phyloP scores from a whole-genome alignment of 1,139 yeast genomes.

The Lodderomyces beijingensis region DNA sequence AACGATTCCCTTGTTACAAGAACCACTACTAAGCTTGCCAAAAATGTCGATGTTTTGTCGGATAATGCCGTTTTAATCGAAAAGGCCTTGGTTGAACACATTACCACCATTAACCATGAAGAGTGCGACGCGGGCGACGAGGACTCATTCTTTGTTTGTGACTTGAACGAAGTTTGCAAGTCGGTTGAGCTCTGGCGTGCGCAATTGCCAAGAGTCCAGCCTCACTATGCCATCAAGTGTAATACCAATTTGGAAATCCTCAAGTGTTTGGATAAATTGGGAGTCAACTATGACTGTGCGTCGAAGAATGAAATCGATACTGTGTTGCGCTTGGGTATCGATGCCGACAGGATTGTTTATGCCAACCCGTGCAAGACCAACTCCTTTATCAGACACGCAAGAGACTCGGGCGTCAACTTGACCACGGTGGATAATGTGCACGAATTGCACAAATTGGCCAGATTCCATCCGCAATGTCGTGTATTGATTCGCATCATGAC shows the following conservation, averaged over 20 bases:
- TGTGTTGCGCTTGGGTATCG: constrained; percentile 58
- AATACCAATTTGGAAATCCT: constrained; percentile 70
- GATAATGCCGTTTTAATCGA: too few relatives aligned
- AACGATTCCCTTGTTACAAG: too few relatives aligned
- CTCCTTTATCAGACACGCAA: constrained; percentile 74
- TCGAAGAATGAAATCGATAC: constrained; percentile 78
- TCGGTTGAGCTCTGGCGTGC: constrained; percentile 59
- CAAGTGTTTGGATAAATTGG: constrained; percentile 51
- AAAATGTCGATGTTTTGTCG: too few relatives aligned
- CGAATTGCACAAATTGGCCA: constrained; percentile 71
- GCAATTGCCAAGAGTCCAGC: constrained; percentile 69
- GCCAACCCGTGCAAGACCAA: constrained; percentile 93
- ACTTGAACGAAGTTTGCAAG: constrained; percentile 66
- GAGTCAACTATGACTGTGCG: constrained; percentile 90
- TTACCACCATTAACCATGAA: constrained; percentile 49
- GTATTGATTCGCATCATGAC: constrained; percentile 81
- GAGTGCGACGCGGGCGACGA: constrained; percentile 74
- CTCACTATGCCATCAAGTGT: constrained; percentile 93
- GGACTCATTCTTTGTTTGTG: constrained; percentile 86
- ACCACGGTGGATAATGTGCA: constrained; percentile 90
- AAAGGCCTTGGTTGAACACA: constrained; percentile 39
- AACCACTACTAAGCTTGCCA: too few relatives aligned
- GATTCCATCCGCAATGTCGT: constrained; percentile 63
- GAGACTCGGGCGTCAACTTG: constrained; percentile 48
- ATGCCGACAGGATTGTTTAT: constrained; percentile 68